Evolutionary conservation across 129 eudicot genomes (phyloP).

Genomic region (Mikania micrantha): DNA sequence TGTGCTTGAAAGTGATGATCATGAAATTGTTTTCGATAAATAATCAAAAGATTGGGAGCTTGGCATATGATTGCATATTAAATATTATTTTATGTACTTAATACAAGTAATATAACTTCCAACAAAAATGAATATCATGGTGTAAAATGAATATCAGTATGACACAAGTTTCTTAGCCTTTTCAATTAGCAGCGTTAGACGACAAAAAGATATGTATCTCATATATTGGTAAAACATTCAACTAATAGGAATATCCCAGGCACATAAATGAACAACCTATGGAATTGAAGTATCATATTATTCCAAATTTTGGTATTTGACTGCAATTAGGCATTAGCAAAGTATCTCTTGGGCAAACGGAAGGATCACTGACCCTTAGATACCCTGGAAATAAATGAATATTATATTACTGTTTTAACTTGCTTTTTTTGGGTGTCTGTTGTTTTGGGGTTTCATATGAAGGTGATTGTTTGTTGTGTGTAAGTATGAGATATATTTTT

Average conservation of each 20-base stretch:
- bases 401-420: not conserved
- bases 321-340: not conserved
- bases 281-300: not conserved
- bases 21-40: no score
- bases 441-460: not conserved
- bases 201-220: not conserved
- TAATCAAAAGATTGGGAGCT: not conserved
- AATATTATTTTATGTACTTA: not conserved
- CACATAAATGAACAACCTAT: not conserved
- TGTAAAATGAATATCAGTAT: not conserved
- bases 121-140: not conserved
- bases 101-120: not conserved
- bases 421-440: not conserved
- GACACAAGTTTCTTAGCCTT: not conserved
- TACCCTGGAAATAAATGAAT: not conserved
- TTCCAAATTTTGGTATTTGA: not conserved
- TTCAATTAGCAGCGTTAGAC: not conserved
- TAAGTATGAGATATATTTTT: not conserved
- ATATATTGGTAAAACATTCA: not conserved
- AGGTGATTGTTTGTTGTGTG: not conserved
- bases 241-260: not conserved
- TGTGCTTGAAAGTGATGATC: slow-evolving; percentile 3
- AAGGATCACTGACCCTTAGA: not conserved
- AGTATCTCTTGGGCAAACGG: not conserved
- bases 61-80: not conserved